phyloP scores from a whole-genome alignment of 164 flowering plant species.

The Stephania cephalantha region DNA sequence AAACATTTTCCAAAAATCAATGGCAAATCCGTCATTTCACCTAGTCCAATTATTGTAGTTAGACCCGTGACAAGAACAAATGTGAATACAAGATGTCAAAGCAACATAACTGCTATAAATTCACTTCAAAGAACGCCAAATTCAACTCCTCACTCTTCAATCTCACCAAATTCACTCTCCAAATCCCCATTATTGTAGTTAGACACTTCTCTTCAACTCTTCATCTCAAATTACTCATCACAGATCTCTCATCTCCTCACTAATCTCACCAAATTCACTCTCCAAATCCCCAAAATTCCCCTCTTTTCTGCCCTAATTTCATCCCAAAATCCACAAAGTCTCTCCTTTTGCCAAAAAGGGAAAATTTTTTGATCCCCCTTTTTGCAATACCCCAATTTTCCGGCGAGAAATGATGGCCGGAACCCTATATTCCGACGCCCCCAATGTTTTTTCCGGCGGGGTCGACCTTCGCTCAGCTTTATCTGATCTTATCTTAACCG shows the following conservation, averaged over 20 bases:
- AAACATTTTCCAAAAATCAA: background rate
- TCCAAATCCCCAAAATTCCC: background rate
- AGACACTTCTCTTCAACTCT: conserved; percentile 4
- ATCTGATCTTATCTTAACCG: conserved; percentile 50
- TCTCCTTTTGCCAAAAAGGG: background rate
- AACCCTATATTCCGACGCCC: conserved; percentile 23
- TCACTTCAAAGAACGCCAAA: background rate
- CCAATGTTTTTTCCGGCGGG: conserved; percentile 7
- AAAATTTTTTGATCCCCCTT: background rate
- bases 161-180: background rate
- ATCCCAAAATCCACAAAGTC: background rate
- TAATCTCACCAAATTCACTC: background rate
- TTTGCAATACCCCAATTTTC: background rate
- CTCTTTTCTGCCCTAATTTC: background rate
- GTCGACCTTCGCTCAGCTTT: conserved; percentile 34
- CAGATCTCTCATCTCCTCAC: conserved; percentile 11
- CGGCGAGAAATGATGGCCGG: conserved; percentile 19
- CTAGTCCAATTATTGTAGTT: background rate
- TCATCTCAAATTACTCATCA: conserved; percentile 11
- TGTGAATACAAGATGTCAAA: background rate
- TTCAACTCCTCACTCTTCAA: conserved; percentile 14
- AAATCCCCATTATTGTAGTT: no score
- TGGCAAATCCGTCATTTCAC: background rate
- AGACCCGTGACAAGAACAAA: background rate
- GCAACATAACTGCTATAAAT: conserved; percentile 1